Evolutionary conservation across 2,329 filamentous ascomycete species (phyloP).

Genomic region (Amesomyces nigricolor): DNA sequence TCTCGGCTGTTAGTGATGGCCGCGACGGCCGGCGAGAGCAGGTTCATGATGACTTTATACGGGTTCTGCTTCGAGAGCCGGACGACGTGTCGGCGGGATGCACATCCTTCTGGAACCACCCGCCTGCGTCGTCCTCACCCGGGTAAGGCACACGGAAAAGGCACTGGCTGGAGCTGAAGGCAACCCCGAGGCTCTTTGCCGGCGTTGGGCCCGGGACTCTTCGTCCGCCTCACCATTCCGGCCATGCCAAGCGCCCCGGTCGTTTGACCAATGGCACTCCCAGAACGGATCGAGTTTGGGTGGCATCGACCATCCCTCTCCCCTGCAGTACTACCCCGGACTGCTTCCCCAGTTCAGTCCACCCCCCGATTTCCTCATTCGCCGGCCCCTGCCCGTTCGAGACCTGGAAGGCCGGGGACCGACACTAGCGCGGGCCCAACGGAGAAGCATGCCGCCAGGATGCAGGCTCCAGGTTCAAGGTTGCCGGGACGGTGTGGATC

Average conservation of each 20-base stretch:
- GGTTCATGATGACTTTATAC: no score
- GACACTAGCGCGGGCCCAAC: conserved; percentile 4
- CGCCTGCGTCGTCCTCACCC: no score
- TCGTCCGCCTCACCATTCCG: conserved; percentile 22
- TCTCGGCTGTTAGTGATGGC: no score
- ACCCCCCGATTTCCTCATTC: not conserved
- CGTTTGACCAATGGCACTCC: not conserved
- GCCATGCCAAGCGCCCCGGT: conserved; percentile 17
- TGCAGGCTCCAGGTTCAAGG: not conserved
- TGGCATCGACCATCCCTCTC: conserved; percentile 10
- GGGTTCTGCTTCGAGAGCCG: no score
- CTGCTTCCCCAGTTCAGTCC: conserved; percentile 13
- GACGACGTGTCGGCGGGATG: no score
- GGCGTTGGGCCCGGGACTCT: conserved; percentile 9
- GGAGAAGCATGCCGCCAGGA: not conserved
- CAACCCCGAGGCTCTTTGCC: not conserved
- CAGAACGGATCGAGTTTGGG: conserved; percentile 12
- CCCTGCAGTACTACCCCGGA: conserved; percentile 12
- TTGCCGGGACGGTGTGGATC: conserved; percentile 2
- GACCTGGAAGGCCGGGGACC: not conserved
- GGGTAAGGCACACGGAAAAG: no score
- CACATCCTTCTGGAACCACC: no score
- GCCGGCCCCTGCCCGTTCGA: not conserved
- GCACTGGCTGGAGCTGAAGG: no score
- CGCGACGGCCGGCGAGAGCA: no score